These are phyloP conservation scores for Colletotrichum endophyticum DNA, from an alignment of 2,329 filamentous ascomycete species.

Conservation along the genomic window DNA sequence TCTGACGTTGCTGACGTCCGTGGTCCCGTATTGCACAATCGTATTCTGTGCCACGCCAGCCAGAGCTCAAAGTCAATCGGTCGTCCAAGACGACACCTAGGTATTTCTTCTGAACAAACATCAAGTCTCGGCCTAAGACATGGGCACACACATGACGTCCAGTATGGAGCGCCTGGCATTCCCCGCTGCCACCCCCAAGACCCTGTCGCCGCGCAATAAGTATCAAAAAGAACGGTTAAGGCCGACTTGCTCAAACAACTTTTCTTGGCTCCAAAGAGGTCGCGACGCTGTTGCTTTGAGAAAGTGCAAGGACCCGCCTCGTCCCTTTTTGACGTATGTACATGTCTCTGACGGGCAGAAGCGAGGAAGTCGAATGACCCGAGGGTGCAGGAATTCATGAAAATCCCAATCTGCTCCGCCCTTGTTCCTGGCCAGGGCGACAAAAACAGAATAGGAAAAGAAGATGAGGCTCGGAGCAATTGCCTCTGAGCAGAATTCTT, in stretches of 20 bases:
- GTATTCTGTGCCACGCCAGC: background rate
- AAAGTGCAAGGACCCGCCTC: background rate
- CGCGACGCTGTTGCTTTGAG: background rate
- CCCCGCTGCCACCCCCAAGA: background rate
- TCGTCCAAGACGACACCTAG: background rate
- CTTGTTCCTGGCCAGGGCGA: background rate
- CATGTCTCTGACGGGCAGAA: background rate
- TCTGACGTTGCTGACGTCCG: background rate
- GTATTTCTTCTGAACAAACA: slow-evolving; percentile 8
- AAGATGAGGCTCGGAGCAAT: background rate
- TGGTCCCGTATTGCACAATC: background rate
- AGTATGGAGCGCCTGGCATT: background rate
- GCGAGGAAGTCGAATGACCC: background rate
- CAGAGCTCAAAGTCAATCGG: background rate
- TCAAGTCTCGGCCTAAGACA: slow-evolving; percentile 9
- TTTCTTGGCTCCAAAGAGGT: background rate
- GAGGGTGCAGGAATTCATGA: slow-evolving; percentile 1
- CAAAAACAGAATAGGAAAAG: background rate
- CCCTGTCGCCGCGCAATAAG: background rate
- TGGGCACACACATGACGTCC: slow-evolving; percentile 5
- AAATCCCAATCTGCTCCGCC: slow-evolving; percentile 1
- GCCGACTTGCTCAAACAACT: background rate
- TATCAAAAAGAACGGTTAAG: background rate
- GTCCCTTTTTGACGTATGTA: background rate
- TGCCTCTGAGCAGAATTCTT: background rate